Evolutionary conservation across 2,329 filamentous ascomycete species (phyloP).

Genomic region (Juglanconis oblonga): DNA sequence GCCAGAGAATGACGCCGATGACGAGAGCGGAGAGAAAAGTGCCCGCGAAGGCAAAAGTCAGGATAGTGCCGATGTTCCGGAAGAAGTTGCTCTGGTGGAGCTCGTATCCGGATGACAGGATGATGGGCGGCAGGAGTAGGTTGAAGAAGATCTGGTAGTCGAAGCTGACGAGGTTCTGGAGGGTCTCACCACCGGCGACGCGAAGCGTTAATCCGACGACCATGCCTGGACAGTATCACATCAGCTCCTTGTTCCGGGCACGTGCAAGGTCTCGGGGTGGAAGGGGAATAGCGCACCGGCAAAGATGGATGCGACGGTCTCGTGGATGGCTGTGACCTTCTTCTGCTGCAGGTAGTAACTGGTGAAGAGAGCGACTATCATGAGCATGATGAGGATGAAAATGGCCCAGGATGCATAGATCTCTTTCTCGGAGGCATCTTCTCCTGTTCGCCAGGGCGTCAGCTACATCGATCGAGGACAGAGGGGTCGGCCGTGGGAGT

Average conservation of each 20-base stretch:
- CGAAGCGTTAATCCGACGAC: conserved; percentile 86
- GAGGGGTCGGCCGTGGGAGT: neutral
- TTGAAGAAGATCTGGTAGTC: conserved; percentile 99
- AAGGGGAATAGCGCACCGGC: conserved; percentile 57
- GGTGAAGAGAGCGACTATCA: conserved; percentile 92
- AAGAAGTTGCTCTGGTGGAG: conserved; percentile 99
- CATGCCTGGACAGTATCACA: conserved; percentile 65
- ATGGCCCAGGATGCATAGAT: conserved; percentile 95
- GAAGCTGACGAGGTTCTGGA: conserved; percentile 90
- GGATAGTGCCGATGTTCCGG: conserved; percentile 92
- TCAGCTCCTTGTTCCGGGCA: conserved; percentile 5
- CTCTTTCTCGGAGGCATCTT: conserved; percentile 87
- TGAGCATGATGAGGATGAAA: conserved; percentile 91
- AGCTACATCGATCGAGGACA: conserved; percentile 17
- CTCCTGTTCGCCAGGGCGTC: conserved; percentile 45
- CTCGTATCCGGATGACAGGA: conserved; percentile 94
- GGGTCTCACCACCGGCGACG: conserved; percentile 74
- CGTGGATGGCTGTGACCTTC: conserved; percentile 95
- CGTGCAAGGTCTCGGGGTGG: neutral
- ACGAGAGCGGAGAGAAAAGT: conserved; percentile 98
- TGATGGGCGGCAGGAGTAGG: conserved; percentile 95
- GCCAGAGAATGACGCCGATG: conserved; percentile 80
- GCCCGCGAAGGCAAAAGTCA: conserved; percentile 95
- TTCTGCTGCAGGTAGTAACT: conserved; percentile 96
- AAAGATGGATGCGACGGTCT: conserved; percentile 98